phyloP scores from a whole-genome alignment of 371 early-diverging fungal genomes.

The Racocetra persica region DNA sequence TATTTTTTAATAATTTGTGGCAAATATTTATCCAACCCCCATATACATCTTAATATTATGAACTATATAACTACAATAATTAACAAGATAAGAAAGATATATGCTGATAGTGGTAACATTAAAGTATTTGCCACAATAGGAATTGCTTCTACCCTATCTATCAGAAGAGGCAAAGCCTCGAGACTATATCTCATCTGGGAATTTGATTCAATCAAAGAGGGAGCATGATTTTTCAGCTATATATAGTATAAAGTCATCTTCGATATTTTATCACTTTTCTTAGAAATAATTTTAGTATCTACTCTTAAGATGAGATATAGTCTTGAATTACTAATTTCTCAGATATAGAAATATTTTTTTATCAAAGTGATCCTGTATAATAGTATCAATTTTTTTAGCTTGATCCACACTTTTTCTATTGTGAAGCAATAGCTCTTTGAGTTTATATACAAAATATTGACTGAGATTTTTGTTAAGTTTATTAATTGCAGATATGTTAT shows the following conservation, averaged over 20 bases:
- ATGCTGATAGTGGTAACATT: not conserved
- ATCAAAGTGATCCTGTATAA: too few species aligned
- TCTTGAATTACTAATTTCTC: too few species aligned
- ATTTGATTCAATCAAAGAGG: conserved; percentile 10
- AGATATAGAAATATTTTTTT: not conserved
- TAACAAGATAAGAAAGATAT: not conserved
- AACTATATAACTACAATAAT: conserved; percentile 28
- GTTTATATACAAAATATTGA: not conserved
- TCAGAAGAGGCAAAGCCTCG: too few species aligned
- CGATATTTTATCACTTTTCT: too few species aligned
- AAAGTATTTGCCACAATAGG: conserved; percentile 1
- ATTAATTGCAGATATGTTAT: not conserved
- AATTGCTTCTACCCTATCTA: conserved; percentile 3
- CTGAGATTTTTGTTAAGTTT: too few species aligned
- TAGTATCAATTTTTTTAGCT: not conserved
- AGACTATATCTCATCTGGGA: too few species aligned
- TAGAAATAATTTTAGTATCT: too few species aligned
- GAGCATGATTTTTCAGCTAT: conserved; percentile 16
- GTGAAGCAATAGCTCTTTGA: too few species aligned
- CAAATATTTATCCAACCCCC: not conserved
- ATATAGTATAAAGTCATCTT: too few species aligned
- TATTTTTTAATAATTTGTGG: too few species aligned
- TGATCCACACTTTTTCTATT: not conserved
- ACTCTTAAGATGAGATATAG: too few species aligned
- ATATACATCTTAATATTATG: not conserved